phyloP scores from a whole-genome alignment of 805 yeast species.

The Ogataea methanolica region DNA sequence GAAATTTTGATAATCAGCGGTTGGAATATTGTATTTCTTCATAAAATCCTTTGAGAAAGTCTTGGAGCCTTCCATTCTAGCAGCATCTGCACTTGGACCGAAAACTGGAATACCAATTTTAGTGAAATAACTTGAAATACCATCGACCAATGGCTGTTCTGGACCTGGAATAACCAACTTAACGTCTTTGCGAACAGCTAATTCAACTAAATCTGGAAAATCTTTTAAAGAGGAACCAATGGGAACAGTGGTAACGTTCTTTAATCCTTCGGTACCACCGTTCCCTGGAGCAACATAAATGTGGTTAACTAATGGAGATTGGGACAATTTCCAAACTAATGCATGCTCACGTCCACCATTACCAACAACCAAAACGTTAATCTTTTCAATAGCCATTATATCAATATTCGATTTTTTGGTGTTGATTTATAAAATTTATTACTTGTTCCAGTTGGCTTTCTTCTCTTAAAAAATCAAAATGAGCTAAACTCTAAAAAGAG shows the following conservation, averaged over 20 bases:
- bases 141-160: constrained; percentile 98
- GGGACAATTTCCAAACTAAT: constrained; percentile 82
- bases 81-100: constrained; percentile 92
- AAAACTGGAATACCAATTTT: constrained; percentile 91
- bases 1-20: constrained; percentile 87
- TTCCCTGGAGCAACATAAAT: constrained; percentile 96
- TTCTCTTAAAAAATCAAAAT: too few species aligned
- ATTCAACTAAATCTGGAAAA: constrained; percentile 64
- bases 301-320: constrained; percentile 64
- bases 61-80: constrained; percentile 94
- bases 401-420: background rate
- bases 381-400: constrained; percentile 16
- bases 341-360: constrained; percentile 99
- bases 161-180: constrained; percentile 93
- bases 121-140: constrained; percentile 67
- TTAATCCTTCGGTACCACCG: constrained; percentile 72
- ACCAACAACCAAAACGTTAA: constrained; percentile 80
- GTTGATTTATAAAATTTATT: background rate
- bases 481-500: too few species aligned
- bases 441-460: background rate
- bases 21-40: constrained; percentile 89
- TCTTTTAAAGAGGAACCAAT: constrained; percentile 63
- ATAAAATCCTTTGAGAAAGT: constrained; percentile 91
- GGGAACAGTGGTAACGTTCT: constrained; percentile 65
- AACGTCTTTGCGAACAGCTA: constrained; percentile 65